phyloP scores from a whole-genome alignment of 768 basidiomycete species.

The Tulasnella sp. region DNA sequence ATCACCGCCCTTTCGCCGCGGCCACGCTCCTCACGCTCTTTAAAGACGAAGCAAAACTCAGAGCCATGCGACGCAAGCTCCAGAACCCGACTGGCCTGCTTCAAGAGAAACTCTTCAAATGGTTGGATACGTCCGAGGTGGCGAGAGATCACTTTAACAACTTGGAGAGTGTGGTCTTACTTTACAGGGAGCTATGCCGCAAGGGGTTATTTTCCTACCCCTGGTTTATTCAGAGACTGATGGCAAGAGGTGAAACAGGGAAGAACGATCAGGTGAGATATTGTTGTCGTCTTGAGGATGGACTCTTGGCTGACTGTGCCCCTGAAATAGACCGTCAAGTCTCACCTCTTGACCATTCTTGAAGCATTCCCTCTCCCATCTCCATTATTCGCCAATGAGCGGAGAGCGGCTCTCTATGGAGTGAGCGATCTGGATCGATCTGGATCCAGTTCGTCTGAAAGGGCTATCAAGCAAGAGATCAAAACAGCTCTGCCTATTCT shows the following conservation, averaged over 20 bases:
- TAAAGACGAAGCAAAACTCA: slow-evolving; percentile 48
- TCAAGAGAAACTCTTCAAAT: slow-evolving; percentile 70
- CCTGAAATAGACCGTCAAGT: slow-evolving; percentile 33
- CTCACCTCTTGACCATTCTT: slow-evolving; percentile 59
- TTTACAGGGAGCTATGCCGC: slow-evolving; percentile 64
- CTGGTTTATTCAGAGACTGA: slow-evolving; percentile 65
- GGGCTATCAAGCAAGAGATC: slow-evolving; percentile 59
- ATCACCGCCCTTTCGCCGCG: slow-evolving; percentile 67
- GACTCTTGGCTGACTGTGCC: not conserved
- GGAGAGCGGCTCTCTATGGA: slow-evolving; percentile 59
- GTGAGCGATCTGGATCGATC: slow-evolving; percentile 48
- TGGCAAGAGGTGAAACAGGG: slow-evolving; percentile 64
- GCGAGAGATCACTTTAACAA: slow-evolving; percentile 43
- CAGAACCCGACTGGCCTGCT: slow-evolving; percentile 49
- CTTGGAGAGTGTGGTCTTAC: slow-evolving; percentile 46
- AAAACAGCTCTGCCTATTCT: slow-evolving; percentile 51
- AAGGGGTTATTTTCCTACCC: slow-evolving; percentile 62
- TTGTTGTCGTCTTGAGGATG: too few species aligned
- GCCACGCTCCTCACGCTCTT: slow-evolving; percentile 55
- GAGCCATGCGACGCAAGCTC: slow-evolving; percentile 51
- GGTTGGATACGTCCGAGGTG: slow-evolving; percentile 59
- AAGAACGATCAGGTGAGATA: slow-evolving; percentile 22
- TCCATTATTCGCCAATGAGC: slow-evolving; percentile 51
- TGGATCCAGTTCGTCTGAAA: slow-evolving; percentile 59
- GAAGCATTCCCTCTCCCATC: slow-evolving; percentile 61